Base-by-base conservation (phyloP, 2,329 filamentous ascomycete species). In the Fusarium beomiforme region DNA sequence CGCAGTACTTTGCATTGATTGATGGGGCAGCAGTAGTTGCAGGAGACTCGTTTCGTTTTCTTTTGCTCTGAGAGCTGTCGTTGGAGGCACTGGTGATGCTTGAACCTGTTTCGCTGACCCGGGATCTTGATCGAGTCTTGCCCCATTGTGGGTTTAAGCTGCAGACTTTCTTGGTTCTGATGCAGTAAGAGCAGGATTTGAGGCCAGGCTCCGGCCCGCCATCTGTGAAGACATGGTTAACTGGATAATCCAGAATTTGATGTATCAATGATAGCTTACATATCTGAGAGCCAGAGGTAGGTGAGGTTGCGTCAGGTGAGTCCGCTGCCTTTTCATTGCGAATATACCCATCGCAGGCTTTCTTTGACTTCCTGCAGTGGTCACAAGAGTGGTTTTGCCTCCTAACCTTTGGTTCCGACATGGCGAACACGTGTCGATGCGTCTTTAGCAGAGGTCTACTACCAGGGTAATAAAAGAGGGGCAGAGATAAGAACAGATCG, bases 71-170 rank as follows among this genome's bases (percentile, higher is more conserved):
- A 5, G 51, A 9, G 3, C 51, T 55, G 2, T 55, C 29, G n/a
- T 41, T 41, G 14, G 51, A 55, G 1, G 51, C 46, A 8, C 51
- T 55, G 17, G 37, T 44, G 10, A 55, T 46, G 17, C 51, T 55
- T 10, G 51, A 55, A 6, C 26, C 37, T 1, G 51, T n/a, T 7
- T 46, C 51, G 12, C 51, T 55, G 11, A 47, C 51, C 24, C 29
- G 51, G 24, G 51, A 55, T 14, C 51, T 31, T 17, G 51, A 55
- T 2, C 51, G 37, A 13, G 37, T 33, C 21, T 55, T 55, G 16
- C 51, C 51, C 51, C 51, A 55, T 19, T 55, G 51, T 17, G 51
- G 37, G 17, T 55, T 55, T 9, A 55, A 8, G 21, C 51, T 46
- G 17, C 51, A 55, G 1, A 55, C 39, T 8, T 55, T 55, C 17